Percentiles rank a stretch among this genome's conserved stretches.
These are phyloP conservation scores for Pleurotus pulmonarius DNA, from an alignment of 768 basidiomycete genomes.

Conservation along the genomic window DNA sequence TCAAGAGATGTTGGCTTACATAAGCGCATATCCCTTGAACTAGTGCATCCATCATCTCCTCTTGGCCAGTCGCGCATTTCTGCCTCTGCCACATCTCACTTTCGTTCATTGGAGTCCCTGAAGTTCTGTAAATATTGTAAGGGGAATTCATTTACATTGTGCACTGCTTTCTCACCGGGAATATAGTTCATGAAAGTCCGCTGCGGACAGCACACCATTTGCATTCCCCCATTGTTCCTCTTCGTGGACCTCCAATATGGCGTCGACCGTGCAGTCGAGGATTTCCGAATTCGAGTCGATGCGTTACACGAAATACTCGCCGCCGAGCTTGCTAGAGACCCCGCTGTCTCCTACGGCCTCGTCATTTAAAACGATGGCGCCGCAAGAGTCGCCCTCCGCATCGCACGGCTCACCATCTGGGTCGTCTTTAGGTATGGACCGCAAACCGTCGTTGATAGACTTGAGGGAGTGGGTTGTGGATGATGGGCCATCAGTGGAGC, in stretches of 20 bases:
- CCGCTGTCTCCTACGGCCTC: slow-evolving; percentile 47
- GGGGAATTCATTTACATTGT: too few species aligned
- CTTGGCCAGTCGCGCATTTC: background rate
- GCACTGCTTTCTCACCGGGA: too few species aligned
- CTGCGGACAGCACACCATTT: too few species aligned
- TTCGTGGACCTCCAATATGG: slow-evolving; percentile 23
- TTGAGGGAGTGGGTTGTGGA: slow-evolving; percentile 73
- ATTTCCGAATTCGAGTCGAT: slow-evolving; percentile 62
- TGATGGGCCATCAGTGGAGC: slow-evolving; percentile 36
- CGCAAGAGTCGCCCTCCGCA: slow-evolving; percentile 23
- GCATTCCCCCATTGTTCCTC: too few species aligned
- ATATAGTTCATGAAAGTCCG: too few species aligned
- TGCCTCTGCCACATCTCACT: background rate
- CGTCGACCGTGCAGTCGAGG: slow-evolving; percentile 49
- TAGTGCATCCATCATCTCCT: background rate
- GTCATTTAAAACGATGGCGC: slow-evolving; percentile 37
- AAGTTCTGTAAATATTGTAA: too few species aligned
- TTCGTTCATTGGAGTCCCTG: too few species aligned
- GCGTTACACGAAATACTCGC: slow-evolving; percentile 9
- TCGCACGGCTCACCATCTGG: slow-evolving; percentile 39
- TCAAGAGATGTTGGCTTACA: slow-evolving; percentile 1
- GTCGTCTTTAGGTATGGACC: slow-evolving; percentile 44
- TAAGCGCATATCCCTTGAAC: background rate
- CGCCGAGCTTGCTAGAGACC: slow-evolving; percentile 37
- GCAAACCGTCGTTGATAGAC: slow-evolving; percentile 64